Conservation (phyloP, 805 yeast species). For the Candida nanaspora region DNA sequence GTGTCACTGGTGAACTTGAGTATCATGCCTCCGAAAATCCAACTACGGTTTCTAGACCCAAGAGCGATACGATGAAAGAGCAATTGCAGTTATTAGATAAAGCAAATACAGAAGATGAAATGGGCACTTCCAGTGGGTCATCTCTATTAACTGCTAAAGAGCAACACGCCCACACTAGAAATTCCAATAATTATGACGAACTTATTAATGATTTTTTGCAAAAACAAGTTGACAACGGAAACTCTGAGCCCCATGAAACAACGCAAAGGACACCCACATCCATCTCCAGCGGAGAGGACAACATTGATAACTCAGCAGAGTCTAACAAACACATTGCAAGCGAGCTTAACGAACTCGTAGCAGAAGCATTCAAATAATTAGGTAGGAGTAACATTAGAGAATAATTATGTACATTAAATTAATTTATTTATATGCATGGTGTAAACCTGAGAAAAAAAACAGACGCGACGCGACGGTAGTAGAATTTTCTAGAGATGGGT, state of each 20-base stretch:
- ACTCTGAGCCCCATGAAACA: too few relatives aligned
- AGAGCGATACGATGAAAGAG: conserved; percentile 8
- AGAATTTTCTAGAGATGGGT: background rate
- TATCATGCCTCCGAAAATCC: conserved; percentile 4
- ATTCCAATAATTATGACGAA: conserved; percentile 14
- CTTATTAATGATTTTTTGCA: conserved; percentile 17
- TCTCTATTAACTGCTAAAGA: too few relatives aligned
- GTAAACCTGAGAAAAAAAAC: too few relatives aligned
- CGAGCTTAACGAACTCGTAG: conserved; percentile 25
- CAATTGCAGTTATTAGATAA: background rate
- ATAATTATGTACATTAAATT: too few relatives aligned
- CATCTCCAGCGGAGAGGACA: too few relatives aligned
- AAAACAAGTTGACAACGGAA: conserved; percentile 2
- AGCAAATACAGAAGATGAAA: background rate
- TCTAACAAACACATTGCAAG: background rate
- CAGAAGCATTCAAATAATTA: conserved; percentile 24
- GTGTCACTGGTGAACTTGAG: conserved; percentile 77
- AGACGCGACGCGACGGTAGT: too few relatives aligned
- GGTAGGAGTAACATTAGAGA: too few relatives aligned
- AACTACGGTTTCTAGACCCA: conserved; percentile 12
- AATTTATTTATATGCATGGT: too few relatives aligned
- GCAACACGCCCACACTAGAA: background rate
- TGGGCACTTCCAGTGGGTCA: background rate
- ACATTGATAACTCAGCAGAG: too few relatives aligned
- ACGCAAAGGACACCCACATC: too few relatives aligned